Percentiles rank a stretch among this genome's conserved stretches.
These are phyloP conservation scores for Coniella lustricola DNA, from an alignment of 2,329 filamentous ascomycete species.

Conservation along the genomic window DNA sequence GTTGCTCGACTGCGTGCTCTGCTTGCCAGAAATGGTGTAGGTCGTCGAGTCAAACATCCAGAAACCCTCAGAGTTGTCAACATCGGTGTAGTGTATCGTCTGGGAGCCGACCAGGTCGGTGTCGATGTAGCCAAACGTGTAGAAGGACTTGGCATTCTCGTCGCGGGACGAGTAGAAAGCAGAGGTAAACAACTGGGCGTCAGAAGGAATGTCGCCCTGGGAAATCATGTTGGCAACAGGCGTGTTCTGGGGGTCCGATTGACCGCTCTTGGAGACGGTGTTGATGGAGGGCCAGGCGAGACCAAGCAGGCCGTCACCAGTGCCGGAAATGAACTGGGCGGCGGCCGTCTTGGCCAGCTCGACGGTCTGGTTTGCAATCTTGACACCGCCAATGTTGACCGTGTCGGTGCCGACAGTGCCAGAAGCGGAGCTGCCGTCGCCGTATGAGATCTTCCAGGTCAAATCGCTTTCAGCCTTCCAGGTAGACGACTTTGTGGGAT, in stretches of 20 bases:
- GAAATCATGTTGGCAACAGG: constrained; percentile 64
- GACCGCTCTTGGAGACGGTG: constrained; percentile 39
- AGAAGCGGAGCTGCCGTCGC: constrained; percentile 59
- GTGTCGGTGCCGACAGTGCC: constrained; percentile 59
- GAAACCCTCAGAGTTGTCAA: constrained; percentile 60
- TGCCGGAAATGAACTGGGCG: constrained; percentile 45
- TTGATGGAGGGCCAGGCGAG: constrained; percentile 60
- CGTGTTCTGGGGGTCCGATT: constrained; percentile 47
- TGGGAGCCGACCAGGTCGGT: constrained; percentile 49
- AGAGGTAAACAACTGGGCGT: constrained; percentile 54
- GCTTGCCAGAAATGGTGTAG: constrained; percentile 49
- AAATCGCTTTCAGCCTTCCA: constrained; percentile 42
- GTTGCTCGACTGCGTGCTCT: constrained; percentile 45
- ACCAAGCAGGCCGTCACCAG: constrained; percentile 59
- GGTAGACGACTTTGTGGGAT: constrained; percentile 54
- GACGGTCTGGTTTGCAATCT: constrained; percentile 54
- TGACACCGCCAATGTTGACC: constrained; percentile 54
- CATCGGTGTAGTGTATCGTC: constrained; percentile 50
- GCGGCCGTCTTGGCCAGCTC: constrained; percentile 58
- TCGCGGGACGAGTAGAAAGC: constrained; percentile 54
- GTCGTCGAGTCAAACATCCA: constrained; percentile 58
- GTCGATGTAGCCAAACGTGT: constrained; percentile 69
- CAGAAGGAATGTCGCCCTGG: constrained; percentile 37
- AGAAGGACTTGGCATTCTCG: constrained; percentile 48
- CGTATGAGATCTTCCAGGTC: constrained; percentile 61